phyloP scores from a whole-genome alignment of 176 grass and related monocot genomes.

The Aegilops umbellulata region DNA sequence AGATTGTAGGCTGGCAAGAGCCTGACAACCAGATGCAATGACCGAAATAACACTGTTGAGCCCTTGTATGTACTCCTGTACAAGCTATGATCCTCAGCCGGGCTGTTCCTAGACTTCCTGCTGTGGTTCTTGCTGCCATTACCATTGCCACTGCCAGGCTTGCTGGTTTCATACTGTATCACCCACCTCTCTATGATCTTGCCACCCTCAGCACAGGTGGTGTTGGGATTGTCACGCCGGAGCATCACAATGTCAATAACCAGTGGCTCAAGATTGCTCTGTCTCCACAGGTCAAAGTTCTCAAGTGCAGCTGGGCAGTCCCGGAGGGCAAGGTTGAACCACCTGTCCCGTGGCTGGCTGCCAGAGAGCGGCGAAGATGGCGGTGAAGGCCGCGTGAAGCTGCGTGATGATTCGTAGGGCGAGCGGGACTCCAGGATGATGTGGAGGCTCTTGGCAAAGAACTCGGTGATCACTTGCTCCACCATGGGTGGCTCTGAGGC shows the following conservation, averaged over 20 bases:
- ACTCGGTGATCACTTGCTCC: constrained; percentile 96
- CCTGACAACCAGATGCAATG: constrained; percentile 79
- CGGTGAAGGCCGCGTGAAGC: constrained; percentile 49
- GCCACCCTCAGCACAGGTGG: not conserved
- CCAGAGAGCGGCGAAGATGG: constrained; percentile 49
- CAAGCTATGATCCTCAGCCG: constrained; percentile 35
- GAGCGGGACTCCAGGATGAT: constrained; percentile 93
- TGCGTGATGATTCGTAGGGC: constrained; percentile 79
- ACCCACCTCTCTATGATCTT: constrained; percentile 93
- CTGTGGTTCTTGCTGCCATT: constrained; percentile 12
- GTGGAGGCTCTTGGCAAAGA: constrained; percentile 92
- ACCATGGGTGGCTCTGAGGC: constrained; percentile 64
- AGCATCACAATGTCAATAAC: constrained; percentile 79
- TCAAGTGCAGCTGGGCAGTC: constrained; percentile 85
- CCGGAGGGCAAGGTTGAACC: constrained; percentile 84
- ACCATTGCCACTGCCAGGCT: not conserved
- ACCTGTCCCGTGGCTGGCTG: constrained; percentile 62
- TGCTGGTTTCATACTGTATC: constrained; percentile 65
- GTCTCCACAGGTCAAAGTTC: constrained; percentile 88
- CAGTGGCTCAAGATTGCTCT: constrained; percentile 88
- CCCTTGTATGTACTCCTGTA: constrained; percentile 46
- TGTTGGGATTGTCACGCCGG: not conserved
- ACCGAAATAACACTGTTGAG: constrained; percentile 63
- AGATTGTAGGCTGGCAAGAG: constrained; percentile 83
- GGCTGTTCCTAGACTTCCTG: constrained; percentile 39